phyloP scores from a whole-genome alignment of 352 stramenopile species.

The Globisporangium middletonii region DNA sequence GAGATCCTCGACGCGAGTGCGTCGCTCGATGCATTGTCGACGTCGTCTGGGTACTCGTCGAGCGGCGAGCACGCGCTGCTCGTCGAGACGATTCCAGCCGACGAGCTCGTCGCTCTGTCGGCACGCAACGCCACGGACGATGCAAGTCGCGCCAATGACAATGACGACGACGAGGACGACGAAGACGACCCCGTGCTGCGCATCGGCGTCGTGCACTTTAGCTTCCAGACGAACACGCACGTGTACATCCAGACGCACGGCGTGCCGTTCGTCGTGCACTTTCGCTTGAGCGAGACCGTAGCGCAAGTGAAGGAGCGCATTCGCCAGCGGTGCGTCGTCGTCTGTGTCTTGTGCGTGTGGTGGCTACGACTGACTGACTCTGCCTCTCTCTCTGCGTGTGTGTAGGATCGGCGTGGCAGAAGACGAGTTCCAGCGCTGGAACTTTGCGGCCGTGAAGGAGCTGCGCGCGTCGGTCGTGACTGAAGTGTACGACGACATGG shows the following conservation, averaged over 20 bases:
- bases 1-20: constrained; percentile 32
- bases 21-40: constrained; percentile 36
- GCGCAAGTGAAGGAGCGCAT: constrained; percentile 66
- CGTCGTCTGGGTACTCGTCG: constrained; percentile 16
- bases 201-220: constrained; percentile 71
- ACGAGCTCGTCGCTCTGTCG: constrained; percentile 13
- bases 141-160: background rate
- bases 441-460: constrained; percentile 71
- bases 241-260: constrained; percentile 75
- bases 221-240: constrained; percentile 44
- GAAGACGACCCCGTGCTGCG: constrained; percentile 32
- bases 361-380: constrained; percentile 2
- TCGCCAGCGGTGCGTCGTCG: constrained; percentile 33
- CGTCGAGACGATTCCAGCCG: constrained; percentile 41
- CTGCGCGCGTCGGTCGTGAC: constrained; percentile 55
- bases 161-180: constrained; percentile 4
- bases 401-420: constrained; percentile 58
- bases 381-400: constrained; percentile 1
- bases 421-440: constrained; percentile 66
- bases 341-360: background rate
- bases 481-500: constrained; percentile 59
- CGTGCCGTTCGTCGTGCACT: constrained; percentile 60
- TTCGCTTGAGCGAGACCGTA: constrained; percentile 59
- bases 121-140: background rate
- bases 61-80: constrained; percentile 42